These are phyloP conservation scores for Selaginella tamariscina DNA, from an alignment of 75 land plant species.

Conservation along the genomic window DNA sequence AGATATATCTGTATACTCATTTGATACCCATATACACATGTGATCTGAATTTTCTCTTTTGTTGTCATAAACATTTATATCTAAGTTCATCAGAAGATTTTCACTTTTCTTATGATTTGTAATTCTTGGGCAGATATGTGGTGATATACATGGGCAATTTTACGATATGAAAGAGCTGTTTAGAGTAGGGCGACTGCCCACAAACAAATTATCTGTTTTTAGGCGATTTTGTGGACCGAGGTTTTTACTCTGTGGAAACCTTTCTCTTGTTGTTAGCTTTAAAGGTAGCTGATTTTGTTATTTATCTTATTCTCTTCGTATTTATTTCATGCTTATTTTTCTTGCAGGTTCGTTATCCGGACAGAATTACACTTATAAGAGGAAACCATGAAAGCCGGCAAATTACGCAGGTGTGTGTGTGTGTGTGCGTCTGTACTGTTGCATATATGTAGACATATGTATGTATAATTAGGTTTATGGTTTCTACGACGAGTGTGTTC, in stretches of 20 bases:
- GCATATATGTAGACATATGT: not conserved
- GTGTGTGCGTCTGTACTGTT: not conserved
- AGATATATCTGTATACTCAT: no score
- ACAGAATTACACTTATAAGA: conserved; percentile 90
- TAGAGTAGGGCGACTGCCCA: conserved; percentile 96
- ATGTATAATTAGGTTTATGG: conserved; percentile 73
- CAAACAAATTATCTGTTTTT: conserved; percentile 93
- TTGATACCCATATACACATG: no score
- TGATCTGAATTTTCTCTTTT: not conserved
- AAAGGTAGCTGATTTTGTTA: conserved; percentile 41
- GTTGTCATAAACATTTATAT: not conserved
- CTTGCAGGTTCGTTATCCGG: conserved; percentile 89
- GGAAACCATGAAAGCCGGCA: conserved; percentile 99
- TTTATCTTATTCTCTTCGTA: not conserved
- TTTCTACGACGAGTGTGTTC: conserved; percentile 96
- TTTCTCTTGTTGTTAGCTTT: conserved; percentile 83
- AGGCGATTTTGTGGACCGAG: conserved; percentile 97
- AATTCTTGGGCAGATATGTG: conserved; percentile 64
- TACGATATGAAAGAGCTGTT: conserved; percentile 99
- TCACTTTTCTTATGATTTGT: not conserved
- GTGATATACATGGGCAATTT: conserved; percentile 98
- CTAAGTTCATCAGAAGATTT: not conserved
- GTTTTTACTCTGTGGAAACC: conserved; percentile 96
- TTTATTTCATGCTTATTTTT: not conserved
- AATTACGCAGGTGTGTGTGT: conserved; percentile 71